phyloP scores from a whole-genome alignment of 2,329 filamentous ascomycete genomes.

The Ophiostoma triangulosporum region DNA sequence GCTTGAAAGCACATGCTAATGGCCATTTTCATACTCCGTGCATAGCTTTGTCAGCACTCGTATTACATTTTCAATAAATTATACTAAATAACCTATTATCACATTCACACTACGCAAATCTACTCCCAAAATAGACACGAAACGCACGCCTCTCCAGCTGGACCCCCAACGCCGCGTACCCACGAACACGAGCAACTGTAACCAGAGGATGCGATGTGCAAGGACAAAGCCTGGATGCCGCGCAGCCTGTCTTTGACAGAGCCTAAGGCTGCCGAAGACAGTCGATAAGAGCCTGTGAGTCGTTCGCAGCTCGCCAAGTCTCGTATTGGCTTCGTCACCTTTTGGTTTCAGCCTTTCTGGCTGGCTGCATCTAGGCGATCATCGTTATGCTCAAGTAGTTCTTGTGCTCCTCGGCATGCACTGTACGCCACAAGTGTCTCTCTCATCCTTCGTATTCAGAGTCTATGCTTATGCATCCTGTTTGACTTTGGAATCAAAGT shows the following conservation, averaged over 20 bases:
- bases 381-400: no score
- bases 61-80: no score
- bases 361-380: background rate
- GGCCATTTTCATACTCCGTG: no score
- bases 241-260: background rate
- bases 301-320: no score
- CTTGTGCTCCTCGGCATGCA: background rate
- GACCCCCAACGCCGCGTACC: background rate
- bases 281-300: background rate
- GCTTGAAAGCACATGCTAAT: no score
- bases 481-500: no score
- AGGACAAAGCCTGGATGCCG: background rate
- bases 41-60: no score
- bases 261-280: background rate
- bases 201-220: background rate
- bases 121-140: background rate
- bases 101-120: no score
- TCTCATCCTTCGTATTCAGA: no score
- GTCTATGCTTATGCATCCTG: no score
- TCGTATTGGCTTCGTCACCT: background rate
- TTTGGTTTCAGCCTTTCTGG: background rate
- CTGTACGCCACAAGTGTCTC: no score
- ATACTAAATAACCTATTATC: no score
- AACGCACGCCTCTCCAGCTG: background rate
- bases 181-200: background rate